Conservation (phyloP, 345 rosid genomes). For the Limnanthes douglasii region DNA sequence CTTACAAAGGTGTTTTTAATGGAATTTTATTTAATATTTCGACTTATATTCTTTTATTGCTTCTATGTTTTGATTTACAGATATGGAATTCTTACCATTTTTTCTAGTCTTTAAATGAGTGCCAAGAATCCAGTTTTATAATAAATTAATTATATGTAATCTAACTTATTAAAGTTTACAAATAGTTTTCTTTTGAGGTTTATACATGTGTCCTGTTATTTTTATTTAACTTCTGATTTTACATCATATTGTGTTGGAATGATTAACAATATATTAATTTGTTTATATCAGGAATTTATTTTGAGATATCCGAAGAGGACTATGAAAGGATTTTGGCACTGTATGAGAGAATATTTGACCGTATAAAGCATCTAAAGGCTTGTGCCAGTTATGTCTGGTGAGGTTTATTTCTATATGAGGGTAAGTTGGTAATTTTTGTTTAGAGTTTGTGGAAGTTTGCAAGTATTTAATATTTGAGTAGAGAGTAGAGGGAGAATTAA, state of each 20-base stretch:
- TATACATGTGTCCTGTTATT: not conserved
- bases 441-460: too few species aligned
- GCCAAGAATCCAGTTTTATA: too few species aligned
- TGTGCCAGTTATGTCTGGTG: slow-evolving; percentile 92
- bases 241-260: not conserved
- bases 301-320: slow-evolving; percentile 79
- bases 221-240: not conserved
- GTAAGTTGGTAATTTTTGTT: too few species aligned
- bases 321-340: slow-evolving; percentile 47
- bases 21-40: not conserved
- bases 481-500: too few species aligned
- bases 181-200: not conserved
- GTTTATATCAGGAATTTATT: slow-evolving; percentile 63
- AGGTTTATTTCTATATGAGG: too few species aligned
- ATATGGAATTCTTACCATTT: not conserved
- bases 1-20: not conserved
- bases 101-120: not conserved
- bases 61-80: not conserved
- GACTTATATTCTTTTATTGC: not conserved
- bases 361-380: slow-evolving; percentile 84
- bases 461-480: too few species aligned
- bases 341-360: slow-evolving; percentile 66
- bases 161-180: not conserved
- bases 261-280: not conserved
- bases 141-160: too few species aligned